Evolutionary conservation across 1,139 yeast genomes (phyloP).

Genomic region (Yarrowia galli): DNA sequence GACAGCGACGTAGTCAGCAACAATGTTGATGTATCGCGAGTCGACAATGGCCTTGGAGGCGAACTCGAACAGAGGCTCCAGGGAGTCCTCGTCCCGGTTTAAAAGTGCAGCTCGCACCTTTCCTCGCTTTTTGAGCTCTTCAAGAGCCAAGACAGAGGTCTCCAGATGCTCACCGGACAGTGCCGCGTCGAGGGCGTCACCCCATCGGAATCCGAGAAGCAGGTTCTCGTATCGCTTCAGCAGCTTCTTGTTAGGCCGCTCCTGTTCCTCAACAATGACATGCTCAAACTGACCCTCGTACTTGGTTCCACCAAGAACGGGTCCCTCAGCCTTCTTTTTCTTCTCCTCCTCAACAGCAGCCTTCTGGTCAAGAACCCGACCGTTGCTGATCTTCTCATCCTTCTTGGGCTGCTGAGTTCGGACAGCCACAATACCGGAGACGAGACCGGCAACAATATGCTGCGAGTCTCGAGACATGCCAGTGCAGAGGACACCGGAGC

Average conservation of each 20-base stretch:
- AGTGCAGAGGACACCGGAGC: constrained; percentile 87
- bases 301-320: constrained; percentile 91
- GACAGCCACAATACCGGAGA: constrained; percentile 85
- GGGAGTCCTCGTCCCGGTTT: constrained; percentile 82
- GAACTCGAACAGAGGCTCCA: constrained; percentile 90
- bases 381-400: constrained; percentile 61
- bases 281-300: constrained; percentile 90
- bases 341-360: constrained; percentile 48
- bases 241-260: constrained; percentile 59
- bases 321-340: constrained; percentile 59
- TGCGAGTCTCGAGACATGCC: constrained; percentile 90
- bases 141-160: constrained; percentile 77
- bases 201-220: constrained; percentile 87
- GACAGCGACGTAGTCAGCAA: constrained; percentile 85
- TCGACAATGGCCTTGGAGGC: constrained; percentile 76
- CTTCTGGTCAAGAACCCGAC: constrained; percentile 48
- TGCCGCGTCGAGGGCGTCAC: constrained; percentile 89
- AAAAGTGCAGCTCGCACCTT: constrained; percentile 79
- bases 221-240: constrained; percentile 82
- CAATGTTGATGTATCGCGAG: constrained; percentile 73
- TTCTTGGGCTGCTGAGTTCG: constrained; percentile 75
- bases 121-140: constrained; percentile 86
- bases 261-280: constrained; percentile 63
- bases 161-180: constrained; percentile 79
- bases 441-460: constrained; percentile 93